A percentile compares a stretch with the other conserved stretches of the same genome.
Conservation (phyloP, 2,329 filamentous ascomycete species). For the Gliomastix tumulicola region DNA sequence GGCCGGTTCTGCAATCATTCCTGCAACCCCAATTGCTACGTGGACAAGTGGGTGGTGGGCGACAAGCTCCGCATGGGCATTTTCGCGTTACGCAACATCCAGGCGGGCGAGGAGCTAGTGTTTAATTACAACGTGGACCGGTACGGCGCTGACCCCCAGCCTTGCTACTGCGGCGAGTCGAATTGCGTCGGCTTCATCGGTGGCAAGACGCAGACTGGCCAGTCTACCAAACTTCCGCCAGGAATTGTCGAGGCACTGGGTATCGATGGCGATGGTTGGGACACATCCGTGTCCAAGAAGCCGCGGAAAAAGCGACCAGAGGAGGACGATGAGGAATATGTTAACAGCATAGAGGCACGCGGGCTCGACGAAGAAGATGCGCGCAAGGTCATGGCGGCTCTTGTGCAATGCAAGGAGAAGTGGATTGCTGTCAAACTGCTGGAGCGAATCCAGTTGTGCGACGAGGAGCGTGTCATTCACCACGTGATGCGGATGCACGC, state of each 20-base stretch:
- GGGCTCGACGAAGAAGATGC: conserved; percentile 76
- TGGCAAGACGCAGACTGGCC: conserved; percentile 94
- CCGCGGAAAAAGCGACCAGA: conserved; percentile 85
- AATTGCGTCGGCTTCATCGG: conserved; percentile 97
- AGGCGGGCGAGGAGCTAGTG: conserved; percentile 86
- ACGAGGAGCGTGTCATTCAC: conserved; percentile 81
- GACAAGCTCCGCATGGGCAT: conserved; percentile 99
- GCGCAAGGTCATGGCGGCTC: conserved; percentile 89
- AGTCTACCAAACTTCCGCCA: conserved; percentile 83
- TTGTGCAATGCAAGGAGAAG: conserved; percentile 98
- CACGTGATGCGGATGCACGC: conserved; percentile 94
- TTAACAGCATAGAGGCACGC: conserved; percentile 78
- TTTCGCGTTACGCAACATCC: conserved; percentile 80
- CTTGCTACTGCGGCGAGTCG: conserved; percentile 89
- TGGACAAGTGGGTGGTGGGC: conserved; percentile 98
- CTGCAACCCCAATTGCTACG: conserved; percentile 97
- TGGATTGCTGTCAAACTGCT: conserved; percentile 98
- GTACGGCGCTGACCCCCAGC: conserved; percentile 93
- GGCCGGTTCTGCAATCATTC: conserved; percentile 98
- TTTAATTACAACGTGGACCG: conserved; percentile 99
- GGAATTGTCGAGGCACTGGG: conserved; percentile 91
- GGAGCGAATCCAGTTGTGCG: conserved; percentile 76
- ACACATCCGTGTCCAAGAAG: conserved; percentile 82
- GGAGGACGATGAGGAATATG: conserved; percentile 93
- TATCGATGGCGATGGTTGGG: conserved; percentile 93